Evolutionary conservation across 805 yeast genomes (phyloP), one percentile per base, ranked within the genome.

Genomic region (Barnettozyma siamensis): DNA sequence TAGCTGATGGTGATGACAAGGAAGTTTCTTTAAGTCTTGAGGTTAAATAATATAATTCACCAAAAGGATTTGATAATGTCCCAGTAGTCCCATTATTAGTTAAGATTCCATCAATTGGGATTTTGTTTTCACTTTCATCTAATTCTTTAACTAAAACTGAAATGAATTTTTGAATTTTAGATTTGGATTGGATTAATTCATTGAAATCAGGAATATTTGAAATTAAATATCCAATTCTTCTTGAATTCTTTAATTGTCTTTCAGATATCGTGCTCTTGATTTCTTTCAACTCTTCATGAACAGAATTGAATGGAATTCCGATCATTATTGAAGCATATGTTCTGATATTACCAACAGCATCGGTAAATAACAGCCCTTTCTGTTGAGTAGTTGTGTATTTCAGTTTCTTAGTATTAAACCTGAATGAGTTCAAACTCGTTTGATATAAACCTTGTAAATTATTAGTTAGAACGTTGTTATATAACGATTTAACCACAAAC

Each of bases 281-380:
- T 51, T 4, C 30, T 7, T 35, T 53, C 42, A 39, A 58, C 33
- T 65, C 65, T 21, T 59, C 51, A 17, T 48, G 49, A 0, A 69
- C 46, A 10, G 66, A 61, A 27, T 49, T 48, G 16, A 62, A 55
- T 3, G 76, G 76, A 0, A 66, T 46, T 6, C 66, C 65, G 9
- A 69, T 18, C 0, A 67, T 58, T 1, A 64, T 48, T 4, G 51
- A 41, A 6, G 61, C 17, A 38, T 59, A 66, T 23, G 38, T 48
- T 5, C 41, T 43, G 17, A 42, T 29, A n/a, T 49, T 27, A 4
- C 45, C 37, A 18, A 44, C 31, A 16, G 26, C 28, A 7, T 26
- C 13, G 6, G 24, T 21, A 6, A 21, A 21, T 21, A 21, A 9
- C 6, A 21, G 9, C 24, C 24, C 24, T 21, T 21, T 21, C 9